Evolutionary conservation across 345 rosid species (phyloP).

Genomic region (Ceriops zippeliana): DNA sequence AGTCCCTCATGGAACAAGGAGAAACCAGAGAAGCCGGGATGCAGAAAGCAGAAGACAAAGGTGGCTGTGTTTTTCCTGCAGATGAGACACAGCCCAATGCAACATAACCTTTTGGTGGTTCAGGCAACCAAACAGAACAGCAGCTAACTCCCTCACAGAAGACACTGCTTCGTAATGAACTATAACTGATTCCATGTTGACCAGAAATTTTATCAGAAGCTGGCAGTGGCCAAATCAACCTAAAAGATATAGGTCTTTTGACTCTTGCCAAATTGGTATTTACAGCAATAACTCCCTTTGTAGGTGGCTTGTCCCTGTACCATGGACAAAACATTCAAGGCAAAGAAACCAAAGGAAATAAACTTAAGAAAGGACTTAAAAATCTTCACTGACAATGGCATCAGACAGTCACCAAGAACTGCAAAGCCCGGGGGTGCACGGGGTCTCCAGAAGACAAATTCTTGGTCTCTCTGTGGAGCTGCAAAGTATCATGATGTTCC

Average conservation of each 20-base stretch:
- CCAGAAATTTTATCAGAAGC: slow-evolving; percentile 40
- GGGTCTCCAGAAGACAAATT: slow-evolving; percentile 87
- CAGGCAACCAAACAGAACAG: slow-evolving; percentile 92
- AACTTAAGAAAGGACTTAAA: slow-evolving; percentile 8
- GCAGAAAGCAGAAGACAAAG: slow-evolving; percentile 68
- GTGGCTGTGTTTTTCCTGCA: slow-evolving; percentile 57
- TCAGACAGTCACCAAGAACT: slow-evolving; percentile 88
- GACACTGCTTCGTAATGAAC: slow-evolving; percentile 16
- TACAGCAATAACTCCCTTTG: slow-evolving; percentile 82
- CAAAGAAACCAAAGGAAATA: slow-evolving; percentile 6
- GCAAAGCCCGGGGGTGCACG: slow-evolving; percentile 95
- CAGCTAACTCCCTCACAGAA: slow-evolving; percentile 26
- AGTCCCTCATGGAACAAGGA: slow-evolving; percentile 86
- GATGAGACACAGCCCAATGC: slow-evolving; percentile 87
- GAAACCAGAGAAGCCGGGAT: slow-evolving; percentile 74
- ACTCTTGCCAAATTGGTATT: slow-evolving; percentile 77
- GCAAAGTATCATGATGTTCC: slow-evolving; percentile 27
- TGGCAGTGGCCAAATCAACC: slow-evolving; percentile 61
- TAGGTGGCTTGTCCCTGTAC: slow-evolving; percentile 95
- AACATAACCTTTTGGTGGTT: slow-evolving; percentile 85
- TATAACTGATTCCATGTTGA: slow-evolving; percentile 20
- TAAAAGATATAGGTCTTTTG: slow-evolving; percentile 76
- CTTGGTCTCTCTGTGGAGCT: slow-evolving; percentile 62
- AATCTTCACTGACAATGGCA: slow-evolving; percentile 66
- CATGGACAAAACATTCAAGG: slow-evolving; percentile 9